A percentile compares a stretch with the other conserved stretches of the same genome.
Conservation (phyloP, 768 basidiomycete genomes). For the Mycena rosella region DNA sequence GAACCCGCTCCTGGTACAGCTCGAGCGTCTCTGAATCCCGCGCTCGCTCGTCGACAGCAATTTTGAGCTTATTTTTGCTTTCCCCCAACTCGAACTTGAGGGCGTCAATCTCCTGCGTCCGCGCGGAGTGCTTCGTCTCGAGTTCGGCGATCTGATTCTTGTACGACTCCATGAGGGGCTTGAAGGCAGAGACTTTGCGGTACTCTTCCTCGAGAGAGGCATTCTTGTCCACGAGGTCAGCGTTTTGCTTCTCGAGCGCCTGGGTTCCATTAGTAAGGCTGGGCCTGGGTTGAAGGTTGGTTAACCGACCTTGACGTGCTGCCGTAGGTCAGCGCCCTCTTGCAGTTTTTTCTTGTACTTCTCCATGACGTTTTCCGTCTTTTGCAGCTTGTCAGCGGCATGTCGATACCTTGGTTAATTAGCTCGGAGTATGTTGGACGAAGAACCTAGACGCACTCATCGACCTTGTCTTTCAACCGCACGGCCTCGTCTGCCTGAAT, state of each 20-base stretch:
- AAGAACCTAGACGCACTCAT: slow-evolving; percentile 74
- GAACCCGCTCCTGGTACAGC: slow-evolving; percentile 90
- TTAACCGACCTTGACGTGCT: slow-evolving; percentile 80
- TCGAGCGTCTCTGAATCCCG: slow-evolving; percentile 89
- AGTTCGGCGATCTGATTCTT: slow-evolving; percentile 87
- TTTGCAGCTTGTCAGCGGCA: slow-evolving; percentile 91
- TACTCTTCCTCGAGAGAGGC: slow-evolving; percentile 94
- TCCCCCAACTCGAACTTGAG: slow-evolving; percentile 85
- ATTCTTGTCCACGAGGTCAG: slow-evolving; percentile 91
- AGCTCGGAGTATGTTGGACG: background rate
- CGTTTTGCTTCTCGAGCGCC: slow-evolving; percentile 94
- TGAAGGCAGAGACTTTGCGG: slow-evolving; percentile 86
- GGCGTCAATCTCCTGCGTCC: slow-evolving; percentile 78
- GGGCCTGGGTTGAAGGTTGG: slow-evolving; percentile 26
- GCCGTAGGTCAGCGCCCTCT: slow-evolving; percentile 90
- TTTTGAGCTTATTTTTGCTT: slow-evolving; percentile 74
- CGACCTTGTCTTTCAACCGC: slow-evolving; percentile 91
- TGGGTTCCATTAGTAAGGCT: slow-evolving; percentile 43
- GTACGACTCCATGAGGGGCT: slow-evolving; percentile 93
- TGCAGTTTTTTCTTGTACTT: slow-evolving; percentile 99
- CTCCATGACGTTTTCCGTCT: slow-evolving; percentile 97
- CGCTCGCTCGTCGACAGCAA: slow-evolving; percentile 75
- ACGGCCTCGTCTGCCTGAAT: slow-evolving; percentile 80
- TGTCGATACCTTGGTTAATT: slow-evolving; percentile 80
- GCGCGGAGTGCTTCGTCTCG: slow-evolving; percentile 76